Evolutionary conservation across 768 basidiomycete genomes (phyloP).

Genomic region (Leucosporidium creatinivorum): DNA sequence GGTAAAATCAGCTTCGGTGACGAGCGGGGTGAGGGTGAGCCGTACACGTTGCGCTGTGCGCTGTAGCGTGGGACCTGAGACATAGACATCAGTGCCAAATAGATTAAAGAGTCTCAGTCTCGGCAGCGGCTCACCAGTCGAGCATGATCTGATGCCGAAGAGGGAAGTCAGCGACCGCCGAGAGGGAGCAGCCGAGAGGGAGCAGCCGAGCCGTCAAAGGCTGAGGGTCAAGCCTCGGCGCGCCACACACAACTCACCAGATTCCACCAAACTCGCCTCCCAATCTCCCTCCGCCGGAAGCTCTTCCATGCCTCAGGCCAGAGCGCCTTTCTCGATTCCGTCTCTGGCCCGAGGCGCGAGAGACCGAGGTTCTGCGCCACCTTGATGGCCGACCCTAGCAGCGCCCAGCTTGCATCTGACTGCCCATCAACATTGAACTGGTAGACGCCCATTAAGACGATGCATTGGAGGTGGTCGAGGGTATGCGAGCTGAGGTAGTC

Average conservation of each 20-base stretch:
- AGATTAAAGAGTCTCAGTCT: too few species aligned
- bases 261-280: constrained; percentile 25
- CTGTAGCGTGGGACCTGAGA: not conserved
- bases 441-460: constrained; percentile 22
- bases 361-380: constrained; percentile 24
- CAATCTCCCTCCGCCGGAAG: constrained; percentile 12
- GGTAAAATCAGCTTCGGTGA: too few species aligned
- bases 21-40: too few species aligned
- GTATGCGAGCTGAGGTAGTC: constrained; percentile 17
- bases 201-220: not conserved
- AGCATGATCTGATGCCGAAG: too few species aligned
- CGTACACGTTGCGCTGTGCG: constrained; percentile 9
- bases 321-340: not conserved
- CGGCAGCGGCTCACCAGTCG: too few species aligned
- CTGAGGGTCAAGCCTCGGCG: too few species aligned
- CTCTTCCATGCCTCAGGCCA: constrained; percentile 22
- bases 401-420: constrained; percentile 19
- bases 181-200: not conserved
- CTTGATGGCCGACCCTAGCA: constrained; percentile 19
- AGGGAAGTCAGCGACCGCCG: too few species aligned
- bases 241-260: constrained; percentile 21
- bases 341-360: constrained; percentile 15
- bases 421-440: constrained; percentile 19
- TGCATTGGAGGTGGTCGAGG: constrained; percentile 21
- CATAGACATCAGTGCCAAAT: too few species aligned